Evolutionary conservation across 768 basidiomycete species (phyloP), one percentile per base, ranked within the genome.

Genomic region (Russula sp.): DNA sequence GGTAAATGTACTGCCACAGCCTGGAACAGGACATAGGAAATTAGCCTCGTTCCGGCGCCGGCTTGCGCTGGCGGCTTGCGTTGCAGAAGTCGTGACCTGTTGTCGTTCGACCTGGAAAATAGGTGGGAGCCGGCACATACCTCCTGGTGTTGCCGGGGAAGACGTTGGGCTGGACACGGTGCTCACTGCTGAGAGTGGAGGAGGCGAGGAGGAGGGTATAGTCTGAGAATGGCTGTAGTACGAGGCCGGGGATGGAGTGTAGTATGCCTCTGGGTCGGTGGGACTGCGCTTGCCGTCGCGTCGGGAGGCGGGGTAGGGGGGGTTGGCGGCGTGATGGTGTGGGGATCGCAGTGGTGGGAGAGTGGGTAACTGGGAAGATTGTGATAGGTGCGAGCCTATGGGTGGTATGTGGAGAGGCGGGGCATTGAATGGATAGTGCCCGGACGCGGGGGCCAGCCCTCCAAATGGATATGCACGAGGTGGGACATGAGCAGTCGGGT

Each of bases 81-180:
- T 98, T 28, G 94, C 94, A 18, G 88, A 88, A 24, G 94, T 96
- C 48, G 94, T 98, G 36, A 98, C 94, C 76, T 93, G 92, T 77
- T 92, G 89, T 77, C 92, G 94, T 78, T 94, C 92, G 57, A 94
- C 92, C 76, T 93, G 91, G 36, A 92, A 77, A 72, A 94, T 93
- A 54, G 90, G 92, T 44, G 92, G 92, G 5, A 94, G 79, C 50
- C 82, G 79, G n/a, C 81, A 78, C 1, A 81, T 72, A 0, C 73
- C 69, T 22, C 73, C 71, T 58, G 61, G 52, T 42, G 56, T 57
- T 48, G 66, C 53, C 51, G 62, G 53, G 62, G 66, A 65, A 4
- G 60, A 53, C 22, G 48, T 55, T 22, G 61, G 54, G 61, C 65
- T 68, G 63, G 69, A 66, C 48, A 54, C 51, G 56, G 66, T 51